A percentile compares a stretch with the other conserved stretches of the same genome.
phyloP scores from a whole-genome alignment of 768 basidiomycete species.

The Termitomyces sp. region DNA sequence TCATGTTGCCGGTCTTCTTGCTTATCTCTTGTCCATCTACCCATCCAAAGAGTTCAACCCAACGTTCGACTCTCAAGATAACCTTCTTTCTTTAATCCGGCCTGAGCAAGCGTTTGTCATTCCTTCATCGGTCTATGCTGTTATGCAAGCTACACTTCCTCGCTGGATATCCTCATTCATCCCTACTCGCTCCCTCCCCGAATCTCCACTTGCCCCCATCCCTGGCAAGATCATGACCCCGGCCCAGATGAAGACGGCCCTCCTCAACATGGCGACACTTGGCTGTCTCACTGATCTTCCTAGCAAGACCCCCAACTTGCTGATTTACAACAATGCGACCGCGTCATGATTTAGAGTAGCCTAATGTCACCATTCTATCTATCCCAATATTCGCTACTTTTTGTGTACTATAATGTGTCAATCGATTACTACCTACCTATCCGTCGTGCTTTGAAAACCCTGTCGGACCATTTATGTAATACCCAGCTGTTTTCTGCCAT shows the following conservation, averaged over 20 bases:
- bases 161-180: conserved; percentile 51
- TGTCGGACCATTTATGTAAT: not conserved
- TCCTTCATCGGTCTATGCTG: conserved; percentile 44
- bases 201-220: conserved; percentile 33
- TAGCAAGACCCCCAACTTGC: conserved; percentile 54
- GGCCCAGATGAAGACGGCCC: conserved; percentile 67
- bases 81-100: conserved; percentile 26
- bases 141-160: conserved; percentile 52
- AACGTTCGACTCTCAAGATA: conserved; percentile 27
- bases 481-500: not conserved
- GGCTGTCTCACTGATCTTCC: conserved; percentile 47
- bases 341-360: conserved; percentile 7
- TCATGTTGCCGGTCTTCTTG: conserved; percentile 83
- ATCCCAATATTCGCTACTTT: not conserved
- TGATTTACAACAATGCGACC: conserved; percentile 82
- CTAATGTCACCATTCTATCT: conserved; percentile 6
- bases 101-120: conserved; percentile 26
- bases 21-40: conserved; percentile 90
- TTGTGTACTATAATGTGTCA: conserved; percentile 6
- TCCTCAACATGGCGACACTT: conserved; percentile 54
- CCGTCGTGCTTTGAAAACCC: not conserved
- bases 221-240: conserved; percentile 51
- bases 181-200: conserved; percentile 37
- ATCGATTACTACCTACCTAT: not conserved
- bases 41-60: conserved; percentile 63